Evolutionary conservation across 306 rosid species (phyloP), one percentile per base, ranked within the genome.

Genomic region (Cajanus cajan): DNA sequence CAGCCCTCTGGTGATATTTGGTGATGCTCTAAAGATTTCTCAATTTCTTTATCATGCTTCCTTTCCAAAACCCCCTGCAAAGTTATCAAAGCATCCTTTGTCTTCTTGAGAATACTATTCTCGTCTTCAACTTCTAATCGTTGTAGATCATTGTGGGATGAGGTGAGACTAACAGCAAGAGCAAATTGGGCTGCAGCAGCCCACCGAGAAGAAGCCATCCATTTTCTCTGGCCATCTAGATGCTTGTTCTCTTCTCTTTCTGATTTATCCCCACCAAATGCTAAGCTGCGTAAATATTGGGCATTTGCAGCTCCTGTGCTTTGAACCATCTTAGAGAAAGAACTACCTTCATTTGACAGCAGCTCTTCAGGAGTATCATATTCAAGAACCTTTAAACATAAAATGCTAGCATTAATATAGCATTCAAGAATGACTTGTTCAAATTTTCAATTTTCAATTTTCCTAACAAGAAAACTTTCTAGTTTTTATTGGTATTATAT

Each of bases 271-370:
- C 91, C 74, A 11, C 85, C 76, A 12, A 88, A 78, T 34, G 78
- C 96, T 75, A 91, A 85, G 84, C 90, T 67, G 40, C 92, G 84
- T 16, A 95, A 78, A 82, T 90, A 95, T 65, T 92, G 86, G 48
- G 97, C 97, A 83, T 95, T 95, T 48, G 97, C 90, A 37, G 90
- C 85, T 69, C 98, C 98, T 28, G 98, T 95, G 73, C 98, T 95
- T 66, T 85, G 89, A 64, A 95, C 90, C 97, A 95, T 95, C 85
- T 81, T 88, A 18, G 94, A 88, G 88, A 94, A 94, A 41, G 92
- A 85, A 52, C 94, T 88, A 50, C 73, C 85, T 80, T 92, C 90
- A 51, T 88, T 83, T 57, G 80, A 78, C 63, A 94, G 83, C 47
- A 95, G 91, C 62, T 84, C 83, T 66, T 86, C 87, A 7, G 98